Base-by-base conservation (phyloP, 768 basidiomycete species). In the Amanita thiersii region DNA sequence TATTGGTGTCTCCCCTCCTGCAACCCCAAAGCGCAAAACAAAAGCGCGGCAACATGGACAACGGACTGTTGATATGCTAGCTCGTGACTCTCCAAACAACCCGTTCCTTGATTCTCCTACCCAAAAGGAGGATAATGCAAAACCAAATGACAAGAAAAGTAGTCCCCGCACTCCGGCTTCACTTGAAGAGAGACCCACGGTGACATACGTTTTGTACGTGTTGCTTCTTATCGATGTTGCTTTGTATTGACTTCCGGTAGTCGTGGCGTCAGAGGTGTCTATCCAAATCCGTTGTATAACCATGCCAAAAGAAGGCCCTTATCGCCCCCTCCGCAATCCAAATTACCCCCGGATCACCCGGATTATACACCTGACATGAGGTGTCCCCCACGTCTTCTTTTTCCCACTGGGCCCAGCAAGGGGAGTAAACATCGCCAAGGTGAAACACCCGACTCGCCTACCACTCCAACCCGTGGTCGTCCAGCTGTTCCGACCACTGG, bases 181-280 rank as follows among this genome's bases (percentile, higher is more conserved):
- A 4, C 53, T 53, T 26, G 63, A 69, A 24, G 83, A 85, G 55
- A 72, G 70, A 50, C 77, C 79, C 0, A 82, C 71, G 2, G 62
- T 86, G 39, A 76, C 75, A 19, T 81, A 81, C 52, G 84, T 86
- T 35, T 86, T 86, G 83, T 86, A 57, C 52, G 81, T 74, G 3
- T 26, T 26, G 28, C 8, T 15, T 21, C 33, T 36, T 37, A 9
- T 33, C 30, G n/a, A 6, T 35, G 33, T 7, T 15, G 6, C 19
- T 7, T 35, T 15, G 19, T 8, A 20, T 20, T 35, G 7, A 38
- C 10, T 1, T 18, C 29, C 29, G 9, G 1, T 33, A 86, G 83
- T 68, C 84, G 84, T 29, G 83, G 84, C 36, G 73, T 75, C 26
- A 75, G 76, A 37, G 69, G 75, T 15, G 64, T 62, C 4, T 77